Percentiles rank a stretch among this genome's conserved stretches.
Evolutionary conservation across 2,329 filamentous ascomycete species (phyloP).

Genomic region (Claviceps fusiformis): DNA sequence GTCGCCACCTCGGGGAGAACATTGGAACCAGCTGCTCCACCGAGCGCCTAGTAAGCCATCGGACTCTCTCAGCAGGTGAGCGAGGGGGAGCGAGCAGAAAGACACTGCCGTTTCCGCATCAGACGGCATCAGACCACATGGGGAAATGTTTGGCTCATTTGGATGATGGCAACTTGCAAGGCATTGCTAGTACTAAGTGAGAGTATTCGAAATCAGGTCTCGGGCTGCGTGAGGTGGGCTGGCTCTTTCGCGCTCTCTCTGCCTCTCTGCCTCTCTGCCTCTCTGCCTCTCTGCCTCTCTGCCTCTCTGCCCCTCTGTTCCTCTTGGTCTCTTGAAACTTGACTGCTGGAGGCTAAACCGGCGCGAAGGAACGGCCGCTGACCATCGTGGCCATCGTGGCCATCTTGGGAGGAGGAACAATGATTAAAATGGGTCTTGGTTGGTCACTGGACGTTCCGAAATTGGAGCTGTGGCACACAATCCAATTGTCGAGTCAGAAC

Average conservation of each 20-base stretch:
- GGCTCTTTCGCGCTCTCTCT: too few species aligned
- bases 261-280: too few species aligned
- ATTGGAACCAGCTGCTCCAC: constrained; percentile 19
- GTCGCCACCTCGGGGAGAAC: constrained; percentile 5
- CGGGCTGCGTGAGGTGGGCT: too few species aligned
- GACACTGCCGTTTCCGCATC: too few species aligned
- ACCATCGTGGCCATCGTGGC: background rate
- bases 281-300: too few species aligned
- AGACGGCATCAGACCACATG: too few species aligned
- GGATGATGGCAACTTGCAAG: background rate
- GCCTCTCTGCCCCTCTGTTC: too few species aligned
- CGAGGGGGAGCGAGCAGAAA: background rate
- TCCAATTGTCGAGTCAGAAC: background rate
- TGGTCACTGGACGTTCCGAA: background rate
- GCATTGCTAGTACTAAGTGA: too few species aligned
- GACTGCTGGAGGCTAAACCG: background rate
- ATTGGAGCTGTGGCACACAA: background rate
- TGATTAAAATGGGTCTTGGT: background rate
- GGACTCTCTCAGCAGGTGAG: background rate
- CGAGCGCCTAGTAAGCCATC: constrained; percentile 2
- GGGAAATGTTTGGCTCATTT: too few species aligned
- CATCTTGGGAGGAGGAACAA: background rate
- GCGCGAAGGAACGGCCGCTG: background rate
- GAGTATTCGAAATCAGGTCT: too few species aligned
- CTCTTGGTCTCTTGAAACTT: background rate